Percentiles rank a stretch among this genome's conserved stretches.
Conservation (phyloP, 805 yeast species). For the Candida sanyiensis region DNA sequence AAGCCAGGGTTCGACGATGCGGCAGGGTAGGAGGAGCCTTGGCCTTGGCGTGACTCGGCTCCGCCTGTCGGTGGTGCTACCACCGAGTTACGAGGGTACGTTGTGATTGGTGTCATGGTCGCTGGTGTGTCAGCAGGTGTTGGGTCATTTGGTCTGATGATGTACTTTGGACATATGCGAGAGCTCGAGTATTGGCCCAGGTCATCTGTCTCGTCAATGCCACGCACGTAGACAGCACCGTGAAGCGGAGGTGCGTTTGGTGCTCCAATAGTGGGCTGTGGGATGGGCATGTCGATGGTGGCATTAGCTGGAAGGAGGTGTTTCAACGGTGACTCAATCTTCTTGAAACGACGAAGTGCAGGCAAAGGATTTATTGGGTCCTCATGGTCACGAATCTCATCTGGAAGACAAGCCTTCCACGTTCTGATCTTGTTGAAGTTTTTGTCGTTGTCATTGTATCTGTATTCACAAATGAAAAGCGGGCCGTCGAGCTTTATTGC, state of each 20-base stretch:
- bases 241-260: constrained; percentile 89
- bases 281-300: constrained; percentile 63
- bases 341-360: constrained; percentile 62
- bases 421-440: constrained; percentile 92
- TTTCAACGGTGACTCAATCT: constrained; percentile 80
- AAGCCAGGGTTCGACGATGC: constrained; percentile 12
- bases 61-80: constrained; percentile 2
- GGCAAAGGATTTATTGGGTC: constrained; percentile 73
- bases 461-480: constrained; percentile 87
- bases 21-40: constrained; percentile 1
- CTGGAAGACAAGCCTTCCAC: constrained; percentile 98
- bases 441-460: constrained; percentile 88
- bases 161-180: constrained; percentile 38
- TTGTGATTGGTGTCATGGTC: constrained; percentile 3
- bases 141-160: constrained; percentile 39
- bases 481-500: constrained; percentile 75
- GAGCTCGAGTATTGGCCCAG: constrained; percentile 67
- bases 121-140: constrained; percentile 22
- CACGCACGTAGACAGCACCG: constrained; percentile 83
- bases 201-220: constrained; percentile 73
- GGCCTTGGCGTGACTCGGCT: constrained; percentile 11
- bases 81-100: constrained; percentile 12
- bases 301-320: constrained; percentile 74
- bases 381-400: constrained; percentile 80
- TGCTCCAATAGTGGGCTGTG: constrained; percentile 77